Conservation (phyloP, 805 yeast species). For the Zygosaccharomyces gambellarensis region DNA sequence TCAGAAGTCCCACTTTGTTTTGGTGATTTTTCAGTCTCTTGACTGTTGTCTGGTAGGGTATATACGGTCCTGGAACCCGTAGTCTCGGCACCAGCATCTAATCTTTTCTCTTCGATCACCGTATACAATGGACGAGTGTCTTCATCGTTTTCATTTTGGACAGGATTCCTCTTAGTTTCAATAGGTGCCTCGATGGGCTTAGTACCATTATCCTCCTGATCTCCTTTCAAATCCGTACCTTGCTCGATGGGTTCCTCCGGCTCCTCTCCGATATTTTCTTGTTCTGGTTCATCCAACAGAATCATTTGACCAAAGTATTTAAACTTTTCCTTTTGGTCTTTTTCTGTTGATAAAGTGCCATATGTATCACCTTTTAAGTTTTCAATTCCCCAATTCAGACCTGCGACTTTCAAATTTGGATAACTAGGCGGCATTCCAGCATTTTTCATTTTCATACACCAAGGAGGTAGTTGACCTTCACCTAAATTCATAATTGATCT, state of each 20-base stretch:
- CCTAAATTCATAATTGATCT: slow-evolving; percentile 65
- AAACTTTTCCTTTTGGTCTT: slow-evolving; percentile 6
- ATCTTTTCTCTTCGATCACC: slow-evolving; percentile 17
- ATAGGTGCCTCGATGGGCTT: neutral
- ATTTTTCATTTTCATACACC: slow-evolving; percentile 66
- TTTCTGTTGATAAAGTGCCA: slow-evolving; percentile 26
- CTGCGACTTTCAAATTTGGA: slow-evolving; percentile 57
- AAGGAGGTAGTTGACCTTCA: slow-evolving; percentile 61
- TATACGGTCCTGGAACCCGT: slow-evolving; percentile 7
- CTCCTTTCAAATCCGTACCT: neutral
- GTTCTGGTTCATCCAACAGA: slow-evolving; percentile 18
- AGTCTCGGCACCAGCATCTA: neutral
- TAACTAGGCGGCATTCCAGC: slow-evolving; percentile 84
- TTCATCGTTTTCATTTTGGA: slow-evolving; percentile 1
- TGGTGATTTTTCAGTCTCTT: neutral
- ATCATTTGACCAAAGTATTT: slow-evolving; percentile 35
- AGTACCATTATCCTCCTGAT: neutral
- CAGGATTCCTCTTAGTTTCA: neutral
- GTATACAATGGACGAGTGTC: slow-evolving; percentile 18
- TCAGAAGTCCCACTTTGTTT: neutral
- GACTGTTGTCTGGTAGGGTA: slow-evolving; percentile 2
- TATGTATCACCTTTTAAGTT: slow-evolving; percentile 35
- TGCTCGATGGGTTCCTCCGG: neutral
- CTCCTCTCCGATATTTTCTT: slow-evolving; percentile 10
- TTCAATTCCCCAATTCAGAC: slow-evolving; percentile 41